phyloP scores from a whole-genome alignment of 148 eudicot species.

The Agrostemma githago region DNA sequence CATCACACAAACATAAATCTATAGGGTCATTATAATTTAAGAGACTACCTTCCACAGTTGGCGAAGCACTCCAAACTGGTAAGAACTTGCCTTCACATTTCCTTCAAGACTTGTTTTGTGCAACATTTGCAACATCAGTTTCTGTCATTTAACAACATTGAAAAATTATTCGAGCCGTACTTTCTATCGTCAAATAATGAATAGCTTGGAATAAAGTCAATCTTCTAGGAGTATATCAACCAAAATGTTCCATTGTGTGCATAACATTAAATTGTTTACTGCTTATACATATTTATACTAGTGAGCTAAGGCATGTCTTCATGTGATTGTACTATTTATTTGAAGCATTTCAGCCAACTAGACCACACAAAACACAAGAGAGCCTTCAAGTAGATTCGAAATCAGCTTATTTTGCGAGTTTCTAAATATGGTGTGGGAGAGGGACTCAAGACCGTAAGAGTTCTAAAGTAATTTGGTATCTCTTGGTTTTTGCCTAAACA shows the following conservation, averaged over 20 bases:
- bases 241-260: not conserved
- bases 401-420: not conserved
- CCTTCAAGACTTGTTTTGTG: constrained; percentile 29
- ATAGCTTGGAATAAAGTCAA: not conserved
- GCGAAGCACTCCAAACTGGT: constrained; percentile 26
- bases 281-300: not conserved
- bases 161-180: constrained; percentile 2
- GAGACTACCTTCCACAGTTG: constrained; percentile 56
- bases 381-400: constrained; percentile 1
- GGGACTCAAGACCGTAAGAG: not conserved
- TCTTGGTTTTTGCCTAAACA: not conserved
- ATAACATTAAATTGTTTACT: not conserved
- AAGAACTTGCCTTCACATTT: constrained; percentile 25
- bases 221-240: not conserved
- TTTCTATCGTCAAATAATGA: not conserved
- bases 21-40: not conserved
- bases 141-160: constrained; percentile 43
- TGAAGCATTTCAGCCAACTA: not conserved
- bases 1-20: not conserved
- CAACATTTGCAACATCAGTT: constrained; percentile 50
- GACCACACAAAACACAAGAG: not conserved
- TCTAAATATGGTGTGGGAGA: not conserved
- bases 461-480: not conserved
- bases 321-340: not conserved
- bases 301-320: not conserved